Evolutionary conservation across 2,329 filamentous ascomycete species (phyloP).

Genomic region (Trichoderma sp.): DNA sequence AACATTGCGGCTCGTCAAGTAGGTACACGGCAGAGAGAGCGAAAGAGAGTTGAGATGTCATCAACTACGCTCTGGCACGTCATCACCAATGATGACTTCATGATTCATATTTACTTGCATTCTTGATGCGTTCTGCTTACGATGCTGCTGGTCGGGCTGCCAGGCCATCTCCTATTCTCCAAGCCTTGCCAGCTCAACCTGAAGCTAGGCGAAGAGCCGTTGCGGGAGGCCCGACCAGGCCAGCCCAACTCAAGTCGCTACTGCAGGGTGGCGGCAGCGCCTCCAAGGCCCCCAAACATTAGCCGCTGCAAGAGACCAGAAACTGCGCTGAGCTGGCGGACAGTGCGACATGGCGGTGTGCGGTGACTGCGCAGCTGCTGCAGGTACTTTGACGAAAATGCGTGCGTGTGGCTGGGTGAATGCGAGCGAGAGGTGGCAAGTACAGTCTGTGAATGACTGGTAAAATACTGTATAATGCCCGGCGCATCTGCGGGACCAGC

Average conservation of each 20-base stretch:
- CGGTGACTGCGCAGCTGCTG: too few relatives aligned
- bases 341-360: slow-evolving; percentile 25
- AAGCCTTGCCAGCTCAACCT: not conserved
- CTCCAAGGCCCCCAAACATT: not conserved
- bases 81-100: not conserved
- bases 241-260: not conserved
- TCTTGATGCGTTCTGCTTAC: not conserved
- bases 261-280: slow-evolving; percentile 5
- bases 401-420: not conserved
- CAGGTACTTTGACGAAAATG: not conserved
- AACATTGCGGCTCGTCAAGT: not conserved
- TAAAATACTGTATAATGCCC: not conserved
- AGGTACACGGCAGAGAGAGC: too few relatives aligned
- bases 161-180: not conserved
- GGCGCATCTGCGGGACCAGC: not conserved
- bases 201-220: not conserved
- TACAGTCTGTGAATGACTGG: not conserved
- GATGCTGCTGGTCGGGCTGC: too few relatives aligned
- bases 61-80: not conserved
- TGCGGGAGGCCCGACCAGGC: not conserved
- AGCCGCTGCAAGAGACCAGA: too few relatives aligned
- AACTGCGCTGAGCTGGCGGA: not conserved
- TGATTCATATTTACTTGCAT: not conserved
- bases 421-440: not conserved
- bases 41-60: not conserved